phyloP scores from a whole-genome alignment of 768 basidiomycete genomes.

The Collybia sp. region DNA sequence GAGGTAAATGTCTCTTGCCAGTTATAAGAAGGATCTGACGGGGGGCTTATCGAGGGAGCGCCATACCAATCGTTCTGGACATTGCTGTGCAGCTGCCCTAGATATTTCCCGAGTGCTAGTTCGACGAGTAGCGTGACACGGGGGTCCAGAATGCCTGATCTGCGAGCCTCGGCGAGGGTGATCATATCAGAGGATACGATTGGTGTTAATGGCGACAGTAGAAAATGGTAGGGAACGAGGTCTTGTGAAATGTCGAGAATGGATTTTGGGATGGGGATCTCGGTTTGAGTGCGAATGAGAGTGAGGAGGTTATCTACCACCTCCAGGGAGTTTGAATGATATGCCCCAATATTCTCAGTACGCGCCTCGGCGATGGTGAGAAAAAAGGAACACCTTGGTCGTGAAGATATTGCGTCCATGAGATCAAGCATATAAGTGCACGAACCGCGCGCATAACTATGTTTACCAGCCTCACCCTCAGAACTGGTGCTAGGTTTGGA shows the following conservation, averaged over 20 bases:
- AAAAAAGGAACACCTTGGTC: too few species aligned
- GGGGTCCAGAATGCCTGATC: conserved; percentile 25
- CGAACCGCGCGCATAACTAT: too few species aligned
- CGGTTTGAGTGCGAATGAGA: conserved; percentile 37
- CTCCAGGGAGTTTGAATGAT: conserved; percentile 31
- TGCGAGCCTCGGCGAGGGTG: conserved; percentile 33
- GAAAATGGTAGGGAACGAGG: conserved; percentile 44
- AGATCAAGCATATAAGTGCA: too few species aligned
- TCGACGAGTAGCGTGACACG: conserved; percentile 44
- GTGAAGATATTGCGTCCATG: too few species aligned
- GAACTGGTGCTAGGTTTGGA: too few species aligned
- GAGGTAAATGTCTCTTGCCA: conserved; percentile 75
- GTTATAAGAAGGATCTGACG: conserved; percentile 45
- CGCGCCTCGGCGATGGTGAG: too few species aligned
- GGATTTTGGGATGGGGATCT: conserved; percentile 45
- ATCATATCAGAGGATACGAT: conserved; percentile 29
- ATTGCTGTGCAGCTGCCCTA: conserved; percentile 56
- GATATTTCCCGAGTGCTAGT: conserved; percentile 53
- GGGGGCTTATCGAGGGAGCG: conserved; percentile 27
- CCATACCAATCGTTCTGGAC: conserved; percentile 82
- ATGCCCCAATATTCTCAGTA: conserved; percentile 5
- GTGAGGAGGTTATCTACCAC: conserved; percentile 33
- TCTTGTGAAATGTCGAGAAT: conserved; percentile 43
- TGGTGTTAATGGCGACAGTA: conserved; percentile 42
- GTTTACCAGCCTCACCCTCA: too few species aligned